Evolutionary conservation across 2,329 filamentous ascomycete genomes (phyloP).

Genomic region (Arthrobotrys conoides): DNA sequence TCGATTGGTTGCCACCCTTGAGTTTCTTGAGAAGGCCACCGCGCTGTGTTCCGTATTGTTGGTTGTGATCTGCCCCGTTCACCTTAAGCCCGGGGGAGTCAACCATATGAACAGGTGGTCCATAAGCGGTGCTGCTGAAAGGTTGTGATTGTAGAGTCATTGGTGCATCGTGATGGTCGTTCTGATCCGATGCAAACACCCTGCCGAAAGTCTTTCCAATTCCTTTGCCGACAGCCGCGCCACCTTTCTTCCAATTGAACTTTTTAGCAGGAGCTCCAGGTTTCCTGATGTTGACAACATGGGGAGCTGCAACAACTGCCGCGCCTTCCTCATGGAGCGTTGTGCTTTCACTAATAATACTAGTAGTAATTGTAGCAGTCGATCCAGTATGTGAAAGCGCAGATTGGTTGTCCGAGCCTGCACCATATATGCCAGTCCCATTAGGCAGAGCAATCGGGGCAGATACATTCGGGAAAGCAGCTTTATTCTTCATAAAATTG

Average conservation of each 20-base stretch:
- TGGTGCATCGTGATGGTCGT: conserved; percentile 76
- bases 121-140: conserved; percentile 54
- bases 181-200: conserved; percentile 81
- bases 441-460: conserved; percentile 73
- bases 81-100: conserved; percentile 64
- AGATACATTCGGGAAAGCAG: conserved; percentile 74
- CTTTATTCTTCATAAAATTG: conserved; percentile 85
- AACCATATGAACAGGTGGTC: conserved; percentile 52
- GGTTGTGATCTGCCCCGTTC: conserved; percentile 60
- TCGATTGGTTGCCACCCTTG: conserved; percentile 42
- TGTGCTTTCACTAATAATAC: conserved; percentile 64
- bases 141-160: conserved; percentile 63
- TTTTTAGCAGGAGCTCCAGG: conserved; percentile 83
- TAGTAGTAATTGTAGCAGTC: conserved; percentile 63
- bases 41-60: conserved; percentile 54
- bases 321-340: conserved; percentile 76
- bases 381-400: conserved; percentile 44
- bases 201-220: conserved; percentile 95
- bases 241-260: conserved; percentile 99
- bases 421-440: conserved; percentile 62
- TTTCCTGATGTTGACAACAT: conserved; percentile 94
- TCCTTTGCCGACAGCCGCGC: conserved; percentile 92
- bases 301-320: conserved; percentile 80
- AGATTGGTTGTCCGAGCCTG: conserved; percentile 66
- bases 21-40: conserved; percentile 54